These are phyloP conservation scores for Coemansia sp. DNA, from an alignment of 192 early-diverging fungal genomes.

Conservation along the genomic window DNA sequence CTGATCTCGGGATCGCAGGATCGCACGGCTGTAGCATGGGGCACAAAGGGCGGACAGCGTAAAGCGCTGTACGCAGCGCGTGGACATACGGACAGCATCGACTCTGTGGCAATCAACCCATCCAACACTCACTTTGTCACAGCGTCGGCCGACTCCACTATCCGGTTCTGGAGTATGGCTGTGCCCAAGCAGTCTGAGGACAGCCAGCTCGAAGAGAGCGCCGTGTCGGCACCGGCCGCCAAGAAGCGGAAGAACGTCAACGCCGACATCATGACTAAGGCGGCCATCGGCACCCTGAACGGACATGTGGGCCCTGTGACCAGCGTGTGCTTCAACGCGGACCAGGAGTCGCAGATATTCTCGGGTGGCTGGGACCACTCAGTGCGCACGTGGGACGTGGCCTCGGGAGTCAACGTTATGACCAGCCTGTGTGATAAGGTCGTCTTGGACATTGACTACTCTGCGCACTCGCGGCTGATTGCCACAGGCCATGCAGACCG, in stretches of 20 bases:
- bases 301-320: conserved; percentile 83
- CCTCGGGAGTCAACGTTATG: conserved; percentile 65
- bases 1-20: conserved; percentile 65
- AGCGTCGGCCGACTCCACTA: conserved; percentile 74
- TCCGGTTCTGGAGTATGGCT: conserved; percentile 78
- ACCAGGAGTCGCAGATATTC: conserved; percentile 66
- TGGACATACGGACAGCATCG: conserved; percentile 81
- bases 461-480: conserved; percentile 64
- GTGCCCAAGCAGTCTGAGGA: conserved; percentile 56
- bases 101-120: conserved; percentile 67
- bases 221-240: conserved; percentile 19
- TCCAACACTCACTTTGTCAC: conserved; percentile 55
- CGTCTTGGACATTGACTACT: conserved; percentile 74
- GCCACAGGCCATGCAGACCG: conserved; percentile 90
- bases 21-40: conserved; percentile 68
- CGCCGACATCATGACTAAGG: conserved; percentile 35
- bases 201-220: conserved; percentile 27
- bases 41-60: conserved; percentile 40
- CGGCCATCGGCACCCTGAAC: conserved; percentile 51
- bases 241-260: conserved; percentile 37
- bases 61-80: conserved; percentile 66
- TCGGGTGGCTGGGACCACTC: conserved; percentile 94
- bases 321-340: conserved; percentile 67
- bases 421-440: conserved; percentile 93
- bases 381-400: conserved; percentile 87